Evolutionary conservation across 176 grass and related monocot species (phyloP), one percentile per base, ranked within the genome.

Genomic region (Juncus inflexus): DNA sequence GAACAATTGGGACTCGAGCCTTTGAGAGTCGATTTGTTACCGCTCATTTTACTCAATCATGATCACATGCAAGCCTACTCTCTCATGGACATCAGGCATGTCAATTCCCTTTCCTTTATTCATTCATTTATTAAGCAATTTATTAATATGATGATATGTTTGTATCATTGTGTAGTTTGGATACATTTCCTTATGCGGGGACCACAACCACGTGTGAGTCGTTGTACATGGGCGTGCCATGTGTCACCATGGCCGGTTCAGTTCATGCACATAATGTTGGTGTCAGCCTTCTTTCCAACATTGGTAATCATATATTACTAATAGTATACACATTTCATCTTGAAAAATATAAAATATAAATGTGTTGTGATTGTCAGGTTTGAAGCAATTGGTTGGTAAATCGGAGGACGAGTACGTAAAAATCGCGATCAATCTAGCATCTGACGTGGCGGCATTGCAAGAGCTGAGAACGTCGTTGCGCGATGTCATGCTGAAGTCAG

Each of bases 21-120:
- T 41, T 60, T 86, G 69, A 77, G 94, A 54, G 85, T 99, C 39
- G 94, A 99, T 76, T 79, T 99, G 73, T 81, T 99, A 64, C 89
- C 94, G 43, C 81, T 99, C 42, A 99, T 99, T 77, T 88, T 92
- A 78, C 85, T 99, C 62, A 99, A 99, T 54, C 89, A 99, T 72
- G 94, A 99, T 68, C 94, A 99, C 79, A 99, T 99, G 94, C 94
- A 99, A 61, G 89, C 94, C 42, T 99, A 99, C 84, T 99, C 94
- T 50, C 63, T 99, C 54, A 99, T 99, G 83, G 94, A 99, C 80
- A 92, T 99, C 62, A 99, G 94, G 94, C 92, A 38, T 69, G 60
- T 43, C 40, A n/a, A n/a, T n/a, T n/a, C n/a, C n/a, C n/a, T n/a
- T n/a, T n/a, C n/a, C n/a, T n/a, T n/a, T n/a, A n/a, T n/a, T n/a